These are phyloP conservation scores for Zoysia japonica DNA, from an alignment of 176 grass and related monocot genomes.

Conservation along the genomic window DNA sequence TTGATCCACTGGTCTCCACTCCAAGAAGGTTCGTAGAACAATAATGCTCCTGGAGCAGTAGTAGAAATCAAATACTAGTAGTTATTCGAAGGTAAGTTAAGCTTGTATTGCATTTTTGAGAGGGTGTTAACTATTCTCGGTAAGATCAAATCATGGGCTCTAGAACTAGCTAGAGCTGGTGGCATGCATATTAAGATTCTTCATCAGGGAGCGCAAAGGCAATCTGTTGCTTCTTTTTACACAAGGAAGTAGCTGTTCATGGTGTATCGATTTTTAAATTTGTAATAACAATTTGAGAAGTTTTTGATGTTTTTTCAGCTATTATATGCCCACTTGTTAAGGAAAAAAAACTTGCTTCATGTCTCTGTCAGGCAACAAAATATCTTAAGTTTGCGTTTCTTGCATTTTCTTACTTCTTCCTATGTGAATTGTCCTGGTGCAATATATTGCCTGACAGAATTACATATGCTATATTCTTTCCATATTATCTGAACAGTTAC, in stretches of 20 bases:
- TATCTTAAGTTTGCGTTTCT: neutral
- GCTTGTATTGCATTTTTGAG: slow-evolving; percentile 32
- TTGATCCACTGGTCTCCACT: slow-evolving; percentile 7
- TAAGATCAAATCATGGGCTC: slow-evolving; percentile 12
- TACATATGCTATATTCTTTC: too few species aligned
- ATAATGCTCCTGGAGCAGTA: neutral
- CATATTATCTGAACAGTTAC: too few species aligned
- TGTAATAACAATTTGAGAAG: slow-evolving; percentile 45
- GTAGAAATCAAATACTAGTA: too few species aligned
- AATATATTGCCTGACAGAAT: too few species aligned
- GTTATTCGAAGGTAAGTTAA: slow-evolving; percentile 20
- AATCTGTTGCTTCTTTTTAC: slow-evolving; percentile 48
- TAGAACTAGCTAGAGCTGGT: slow-evolving; percentile 17
- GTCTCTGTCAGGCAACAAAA: neutral
- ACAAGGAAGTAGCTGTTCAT: slow-evolving; percentile 28
- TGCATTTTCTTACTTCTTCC: neutral
- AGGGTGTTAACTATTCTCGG: neutral
- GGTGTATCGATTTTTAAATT: slow-evolving; percentile 14
- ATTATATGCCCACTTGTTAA: neutral
- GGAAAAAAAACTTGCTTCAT: neutral
- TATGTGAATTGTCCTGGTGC: neutral
- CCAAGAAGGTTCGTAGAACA: slow-evolving; percentile 47
- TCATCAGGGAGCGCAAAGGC: slow-evolving; percentile 9
- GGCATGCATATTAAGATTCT: slow-evolving; percentile 22
- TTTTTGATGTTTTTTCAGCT: slow-evolving; percentile 9